A percentile compares a stretch with the other conserved stretches of the same genome.
Evolutionary conservation across 2,329 filamentous ascomycete genomes (phyloP).

Genomic region (Ophiostoma sp.): DNA sequence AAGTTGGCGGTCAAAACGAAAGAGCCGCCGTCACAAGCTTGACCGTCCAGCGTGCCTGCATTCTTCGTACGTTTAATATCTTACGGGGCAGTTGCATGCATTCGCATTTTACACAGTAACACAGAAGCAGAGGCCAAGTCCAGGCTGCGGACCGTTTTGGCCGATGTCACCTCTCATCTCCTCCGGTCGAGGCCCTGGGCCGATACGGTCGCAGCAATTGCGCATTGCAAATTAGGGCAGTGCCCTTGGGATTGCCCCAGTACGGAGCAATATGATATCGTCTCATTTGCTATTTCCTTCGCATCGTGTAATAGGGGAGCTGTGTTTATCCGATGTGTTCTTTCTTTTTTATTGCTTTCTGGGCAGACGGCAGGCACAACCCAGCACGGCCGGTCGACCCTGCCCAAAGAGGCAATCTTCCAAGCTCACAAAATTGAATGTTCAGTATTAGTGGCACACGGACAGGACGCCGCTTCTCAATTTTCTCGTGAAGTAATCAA

Average conservation of each 20-base stretch:
- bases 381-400: background rate
- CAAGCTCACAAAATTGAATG: background rate
- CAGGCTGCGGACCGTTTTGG: background rate
- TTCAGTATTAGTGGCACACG: background rate
- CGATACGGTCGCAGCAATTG: conserved; percentile 10
- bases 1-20: background rate
- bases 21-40: conserved; percentile 7
- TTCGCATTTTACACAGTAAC: background rate
- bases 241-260: background rate
- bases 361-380: background rate
- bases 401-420: conserved; percentile 3
- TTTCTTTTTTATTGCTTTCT: background rate
- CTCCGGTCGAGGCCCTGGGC: background rate
- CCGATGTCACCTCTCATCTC: conserved; percentile 17
- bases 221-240: background rate
- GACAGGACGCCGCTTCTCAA: background rate
- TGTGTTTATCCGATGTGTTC: background rate
- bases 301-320: background rate
- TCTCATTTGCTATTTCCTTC: background rate
- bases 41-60: background rate
- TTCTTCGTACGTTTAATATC: background rate
- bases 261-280: background rate
- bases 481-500: background rate
- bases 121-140: background rate
- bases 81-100: background rate